Base-by-base conservation (phyloP, 768 basidiomycete species). In the Tephrocybe sp. region DNA sequence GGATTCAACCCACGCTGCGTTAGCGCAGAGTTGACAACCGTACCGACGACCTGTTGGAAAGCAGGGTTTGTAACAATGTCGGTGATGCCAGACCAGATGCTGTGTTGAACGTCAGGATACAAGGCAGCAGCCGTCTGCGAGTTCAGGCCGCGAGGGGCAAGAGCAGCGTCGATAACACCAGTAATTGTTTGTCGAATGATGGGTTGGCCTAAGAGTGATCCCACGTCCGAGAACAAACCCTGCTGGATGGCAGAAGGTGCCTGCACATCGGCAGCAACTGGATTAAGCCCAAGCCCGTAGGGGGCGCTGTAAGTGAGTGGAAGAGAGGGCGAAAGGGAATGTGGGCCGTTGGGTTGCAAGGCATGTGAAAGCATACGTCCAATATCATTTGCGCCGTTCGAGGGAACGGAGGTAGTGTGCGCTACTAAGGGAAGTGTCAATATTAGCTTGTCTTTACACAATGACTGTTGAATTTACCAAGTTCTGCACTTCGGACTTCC, bases 71-170 rank as follows among this genome's bases (percentile, higher is more conserved):
- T 43, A 13, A 50, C 23, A 21, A 44, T 42, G 18, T 34, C 29
- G 22, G 25, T 31, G 36, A 50, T 37, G 3, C 49, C 49, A 13
- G 49, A 50, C 33, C 22, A 39, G 29, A 50, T 44, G 19, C 24
- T 22, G 3, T 50, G 33, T 18, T 50, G 34, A 19, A 50, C 43
- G 2, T 44, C 31, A n/a, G 19, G 29, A n/a, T 42, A 42, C 24
- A 25, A 21, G 2, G 23, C 18, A 16, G 43, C 43, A 44, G 19
- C 16, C 1, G 30, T 44, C 43, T 44, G 43, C 16, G 43, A 21
- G n/a, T 44, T 44, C 30, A 44, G 18, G 3, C 43, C 43, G 16
- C 43, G 43, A 9, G 43, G 30, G 12, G 43, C 43, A 31, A 44
- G 18, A 33, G 19, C 43, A 21, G 11, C 22, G 18, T 44, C 30